Base-by-base conservation (phyloP, 2,329 filamentous ascomycete species). In the Ophiostoma australiae region DNA sequence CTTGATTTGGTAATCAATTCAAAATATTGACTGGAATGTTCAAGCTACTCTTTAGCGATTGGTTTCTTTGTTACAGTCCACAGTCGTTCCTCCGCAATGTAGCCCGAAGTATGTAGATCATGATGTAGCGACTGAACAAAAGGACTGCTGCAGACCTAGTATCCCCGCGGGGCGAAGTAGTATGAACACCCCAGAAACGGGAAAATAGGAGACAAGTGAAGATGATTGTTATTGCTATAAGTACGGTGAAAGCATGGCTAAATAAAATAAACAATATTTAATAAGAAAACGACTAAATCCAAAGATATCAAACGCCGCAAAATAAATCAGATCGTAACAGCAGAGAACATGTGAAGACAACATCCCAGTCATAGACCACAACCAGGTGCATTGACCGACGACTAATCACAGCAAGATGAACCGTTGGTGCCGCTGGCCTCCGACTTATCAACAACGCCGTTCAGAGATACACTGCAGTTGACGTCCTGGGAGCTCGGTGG, bases 401-500 rank as follows among this genome's bases (percentile, higher is more conserved):
- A 23, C 13, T 39, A 66, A 11, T 35, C 63, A 27, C 63, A 66
- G 63, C 63, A 66, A 11, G 27, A 20, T 20, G 27, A 31, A 10
- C 10, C 23, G 23, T 61, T 61, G 27, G 23, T 58, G 31, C 5
- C 35, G 8, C n/a, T 10, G 15, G 17, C 41, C 69, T 48, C 33
- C 31, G 27, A n/a, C 35, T 37, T 55, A 27, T 71, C 70, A 2
- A 71, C 65, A 10, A 68, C 70, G 10, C 35, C 73, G 35, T 77
- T 76, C 68, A 80, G 68, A 27, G 70, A 68, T 1, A 79, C 78
- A 65, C 79, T 80, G 65, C 79, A 78, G 73, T 84, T 84, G 31
- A 78, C 76, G 23, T 77, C 79, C 76, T 84, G 83, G 70, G 76
- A 79, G 70, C 80, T 82, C 2, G 81, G 80, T 0, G 83, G 80